Evolutionary conservation across 2,329 filamentous ascomycete genomes (phyloP), one percentile per base, ranked within the genome.

Genomic region (Pseudocercospora eumusae): DNA sequence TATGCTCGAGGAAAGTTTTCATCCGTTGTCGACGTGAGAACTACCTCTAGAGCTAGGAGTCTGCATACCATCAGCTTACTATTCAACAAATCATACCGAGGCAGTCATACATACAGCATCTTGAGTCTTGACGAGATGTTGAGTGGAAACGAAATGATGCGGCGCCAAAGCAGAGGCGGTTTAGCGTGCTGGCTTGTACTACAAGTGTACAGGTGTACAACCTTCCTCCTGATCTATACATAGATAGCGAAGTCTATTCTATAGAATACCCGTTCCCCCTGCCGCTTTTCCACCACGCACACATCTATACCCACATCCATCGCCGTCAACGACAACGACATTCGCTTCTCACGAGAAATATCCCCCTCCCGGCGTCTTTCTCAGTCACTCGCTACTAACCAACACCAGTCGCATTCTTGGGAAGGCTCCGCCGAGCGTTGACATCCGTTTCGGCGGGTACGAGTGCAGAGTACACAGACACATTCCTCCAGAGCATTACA

Each of bases 381-480:
- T 9, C 52, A 56, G 40, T 60, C 58, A 28, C 58, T 60, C 58
- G 58, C 58, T 60, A 54, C 52, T 50, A 33, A 44, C 45, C 28
- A 33, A 21, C 44, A 40, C 20, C 53, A 53, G 40, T 31, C 36
- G 53, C 55, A 52, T 40, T 42, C 53, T 52, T 49, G 53, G 27
- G 23, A 31, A 56, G 45, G 47, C 59, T 25, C 59, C 47, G 54
- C 50, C 56, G 42, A 49, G 28, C 61, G 61, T 66, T 61, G 63
- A 56, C 57, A 60, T 60, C 63, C 42, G 36, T 42, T 45, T 47
- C 54, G 57, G 57, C 54, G 27, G 56, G 57, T 47, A 66, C 62
- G 62, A 66, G 56, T 63, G 57, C 64, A 61, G 27, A 58, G 25
- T 49, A 33, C 55, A 62, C 42, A 60, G 54, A 45, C 31, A 62